Conservation (phyloP, 2,329 filamentous ascomycete species). For the Botrytis squamosa region DNA sequence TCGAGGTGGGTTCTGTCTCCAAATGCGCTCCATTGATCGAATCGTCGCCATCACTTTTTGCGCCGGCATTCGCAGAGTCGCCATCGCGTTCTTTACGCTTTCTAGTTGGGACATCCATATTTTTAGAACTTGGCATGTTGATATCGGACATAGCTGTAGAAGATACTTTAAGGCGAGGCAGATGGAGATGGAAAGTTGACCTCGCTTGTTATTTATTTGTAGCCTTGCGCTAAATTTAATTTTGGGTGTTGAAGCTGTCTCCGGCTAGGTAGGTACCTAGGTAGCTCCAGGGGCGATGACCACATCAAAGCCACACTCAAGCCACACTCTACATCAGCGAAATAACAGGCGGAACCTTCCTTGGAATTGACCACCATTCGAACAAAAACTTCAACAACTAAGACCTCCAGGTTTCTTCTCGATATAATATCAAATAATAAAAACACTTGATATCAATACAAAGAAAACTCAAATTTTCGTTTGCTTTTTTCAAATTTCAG, state of each 20-base stretch:
- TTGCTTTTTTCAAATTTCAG: too few relatives aligned
- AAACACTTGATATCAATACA: too few relatives aligned
- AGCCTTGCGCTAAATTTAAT: slow-evolving; percentile 21
- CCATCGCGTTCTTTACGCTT: slow-evolving; percentile 19
- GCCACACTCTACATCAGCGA: background rate
- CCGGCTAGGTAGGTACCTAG: too few relatives aligned
- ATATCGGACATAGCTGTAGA: background rate
- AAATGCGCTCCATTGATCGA: background rate
- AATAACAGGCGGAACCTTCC: too few relatives aligned
- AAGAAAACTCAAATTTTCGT: too few relatives aligned
- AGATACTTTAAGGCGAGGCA: background rate
- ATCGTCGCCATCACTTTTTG: background rate
- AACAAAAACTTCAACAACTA: too few relatives aligned
- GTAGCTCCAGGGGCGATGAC: background rate
- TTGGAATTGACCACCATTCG: too few relatives aligned
- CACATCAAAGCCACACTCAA: background rate
- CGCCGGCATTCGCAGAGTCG: background rate
- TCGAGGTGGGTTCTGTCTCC: slow-evolving; percentile 15
- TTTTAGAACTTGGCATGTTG: background rate
- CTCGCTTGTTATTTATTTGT: slow-evolving; percentile 21
- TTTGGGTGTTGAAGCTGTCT: background rate
- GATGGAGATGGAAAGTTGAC: slow-evolving; percentile 2
- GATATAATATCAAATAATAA: too few relatives aligned
- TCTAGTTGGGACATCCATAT: slow-evolving; percentile 13
- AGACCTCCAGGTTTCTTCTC: too few relatives aligned